Evolutionary conservation across 768 basidiomycete species (phyloP).

Genomic region (Macrolepiota fuliginosa): DNA sequence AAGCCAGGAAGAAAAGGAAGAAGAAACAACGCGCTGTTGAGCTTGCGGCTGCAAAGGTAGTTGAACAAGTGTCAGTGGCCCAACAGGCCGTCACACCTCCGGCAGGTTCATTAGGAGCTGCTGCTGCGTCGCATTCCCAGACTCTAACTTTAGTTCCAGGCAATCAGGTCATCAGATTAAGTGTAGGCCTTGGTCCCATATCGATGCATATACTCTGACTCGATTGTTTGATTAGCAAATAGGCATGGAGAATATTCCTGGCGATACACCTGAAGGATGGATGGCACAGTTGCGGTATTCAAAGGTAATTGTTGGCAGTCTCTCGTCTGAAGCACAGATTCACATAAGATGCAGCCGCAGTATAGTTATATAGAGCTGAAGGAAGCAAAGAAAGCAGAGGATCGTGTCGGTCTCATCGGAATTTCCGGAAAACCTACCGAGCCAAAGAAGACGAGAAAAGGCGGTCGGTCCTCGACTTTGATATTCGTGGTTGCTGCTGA

Average conservation of each 20-base stretch:
- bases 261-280: conserved; percentile 3
- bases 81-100: background rate
- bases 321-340: background rate
- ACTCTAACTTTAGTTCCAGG: background rate
- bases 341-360: background rate
- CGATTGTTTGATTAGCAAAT: background rate
- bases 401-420: background rate
- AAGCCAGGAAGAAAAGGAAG: background rate
- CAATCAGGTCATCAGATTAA: background rate
- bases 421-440: background rate
- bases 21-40: background rate
- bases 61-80: background rate
- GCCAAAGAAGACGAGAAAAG: background rate
- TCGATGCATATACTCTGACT: background rate
- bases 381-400: background rate
- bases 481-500: background rate
- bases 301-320: background rate
- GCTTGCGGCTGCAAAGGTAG: background rate
- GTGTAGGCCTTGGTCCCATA: background rate
- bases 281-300: background rate
- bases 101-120: background rate
- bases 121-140: background rate
- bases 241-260: background rate
- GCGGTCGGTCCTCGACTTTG: background rate
- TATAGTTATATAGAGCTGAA: background rate